A percentile compares a stretch with the other conserved stretches of the same genome.
These are phyloP conservation scores for Dujonia santamariae DNA, from an alignment of 1,139 yeast genomes.

Conservation along the genomic window DNA sequence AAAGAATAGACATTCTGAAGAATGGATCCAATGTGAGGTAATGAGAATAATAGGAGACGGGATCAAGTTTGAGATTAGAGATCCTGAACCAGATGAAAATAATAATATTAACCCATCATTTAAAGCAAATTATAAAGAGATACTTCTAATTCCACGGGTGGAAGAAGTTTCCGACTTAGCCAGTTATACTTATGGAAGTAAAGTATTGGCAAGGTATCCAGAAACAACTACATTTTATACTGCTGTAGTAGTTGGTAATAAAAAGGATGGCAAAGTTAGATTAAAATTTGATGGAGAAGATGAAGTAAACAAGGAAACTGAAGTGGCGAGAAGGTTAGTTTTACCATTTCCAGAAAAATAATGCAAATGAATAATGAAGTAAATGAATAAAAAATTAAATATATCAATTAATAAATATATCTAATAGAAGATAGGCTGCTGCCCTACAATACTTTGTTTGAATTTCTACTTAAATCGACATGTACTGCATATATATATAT, in stretches of 20 bases:
- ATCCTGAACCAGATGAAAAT: conserved; percentile 96
- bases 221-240: conserved; percentile 97
- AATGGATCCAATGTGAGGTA: conserved; percentile 97
- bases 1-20: conserved; percentile 65
- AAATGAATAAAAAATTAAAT: no score
- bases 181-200: conserved; percentile 69
- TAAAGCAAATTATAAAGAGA: conserved; percentile 77
- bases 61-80: conserved; percentile 77
- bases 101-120: conserved; percentile 87
- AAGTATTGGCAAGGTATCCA: conserved; percentile 91
- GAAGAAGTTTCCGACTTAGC: conserved; percentile 40
- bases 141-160: conserved; percentile 66
- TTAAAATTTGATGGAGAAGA: conserved; percentile 95
- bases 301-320: conserved; percentile 93
- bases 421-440: no score
- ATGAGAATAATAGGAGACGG: conserved; percentile 77
- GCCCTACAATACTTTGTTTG: no score
- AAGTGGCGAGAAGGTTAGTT: conserved; percentile 81
- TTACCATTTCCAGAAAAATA: conserved; percentile 62
- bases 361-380: no score
- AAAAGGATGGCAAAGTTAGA: conserved; percentile 73
- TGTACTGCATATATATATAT: no score
- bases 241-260: conserved; percentile 83
- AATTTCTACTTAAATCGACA: no score
- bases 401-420: no score